Evolutionary conservation across 495 filamentous ascomycete genomes (phyloP), one percentile per base, ranked within the genome.

Genomic region (Gamarada debralockiae): DNA sequence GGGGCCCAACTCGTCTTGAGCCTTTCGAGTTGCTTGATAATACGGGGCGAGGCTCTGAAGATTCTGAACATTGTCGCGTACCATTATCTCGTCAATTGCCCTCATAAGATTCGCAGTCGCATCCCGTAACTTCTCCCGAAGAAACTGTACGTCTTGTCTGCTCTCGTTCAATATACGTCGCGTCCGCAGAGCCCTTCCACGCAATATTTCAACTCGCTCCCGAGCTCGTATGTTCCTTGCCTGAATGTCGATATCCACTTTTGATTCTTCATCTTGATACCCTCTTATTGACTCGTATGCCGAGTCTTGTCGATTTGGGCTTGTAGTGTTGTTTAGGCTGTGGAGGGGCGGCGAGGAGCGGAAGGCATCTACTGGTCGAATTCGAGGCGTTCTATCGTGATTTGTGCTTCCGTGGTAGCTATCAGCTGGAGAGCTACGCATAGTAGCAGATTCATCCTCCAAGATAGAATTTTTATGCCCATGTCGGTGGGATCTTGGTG

Each of bases 1-100:
- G 2, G 48, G 59, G 0, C 59, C 55, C 9, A 62, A 29, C 12
- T 52, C 14, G 21, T 58, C 59, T 50, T 58, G 51, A 0, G 48
- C 55, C 29, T 23, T 2, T 2, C 42, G 2, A 62, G 24, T n/a
- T 36, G 13, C 8, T 55, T 48, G 33, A n/a, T 55, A 41, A 17
- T 55, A 51, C 9, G 45, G 47, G 6, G 7, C 8, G 0, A 62
- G 20, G 5, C 37, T 23, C 23, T 25, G n/a, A 14, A 21, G 14
- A 3, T 52, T 52, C 17, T 54, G 22, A 18, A 49, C 7, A 33
- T 34, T 49, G 5, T 43, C 52, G 1, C 53, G 36, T 21, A 48
- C 49, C 18, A 45, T 40, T 2, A 53, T 25, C 38, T 56, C 52
- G 18, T 50, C 29, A 2, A 56, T 13, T 15, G 42, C 43, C 18